Evolutionary conservation across 352 stramenopile species (phyloP), one percentile per base, ranked within the genome.

Genomic region (Pythium brassicae): DNA sequence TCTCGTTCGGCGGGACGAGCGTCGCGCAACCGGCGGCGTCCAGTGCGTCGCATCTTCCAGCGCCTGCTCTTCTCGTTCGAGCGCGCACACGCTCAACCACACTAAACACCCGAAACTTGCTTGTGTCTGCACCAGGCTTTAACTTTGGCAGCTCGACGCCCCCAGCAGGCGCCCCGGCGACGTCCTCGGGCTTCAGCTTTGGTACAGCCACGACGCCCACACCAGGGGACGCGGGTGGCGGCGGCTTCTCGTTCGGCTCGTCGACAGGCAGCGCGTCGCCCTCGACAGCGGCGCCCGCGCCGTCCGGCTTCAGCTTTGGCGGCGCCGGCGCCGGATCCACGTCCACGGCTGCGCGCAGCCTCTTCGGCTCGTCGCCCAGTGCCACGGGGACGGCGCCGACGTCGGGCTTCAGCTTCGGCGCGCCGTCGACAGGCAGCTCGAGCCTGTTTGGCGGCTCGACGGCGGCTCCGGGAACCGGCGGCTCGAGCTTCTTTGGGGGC

Each of bases 101-200:
- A 17, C 8, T 49, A n/a, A n/a, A n/a, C n/a, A n/a, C n/a, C n/a
- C n/a, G n/a, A n/a, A n/a, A n/a, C n/a, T n/a, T n/a, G n/a, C n/a
- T n/a, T n/a, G n/a, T n/a, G n/a, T n/a, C n/a, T n/a, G n/a, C 29
- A 14, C 62, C 66, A 69, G 59, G 66, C 56, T 84, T 84, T 46
- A 78, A 59, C 37, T 83, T 83, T 37, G 62, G 71, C 43, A 46
- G 25, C 42, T 66, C 73, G 14, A 49, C 73, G 17, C 40, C 63
- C 11, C 54, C 49, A 12, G 49, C 57, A 19, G 35, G 58, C 11
- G 22, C 59, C 12, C 64, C 19, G 20, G 42, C 3, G 40, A 25
- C 20, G 52, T 42, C 47, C 10, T 53, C 55, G 3, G 59, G 60
- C 19, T 70, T 73, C 22, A 62, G 26, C 35, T 69, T 69, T 27